Base-by-base conservation (phyloP, 768 basidiomycete genomes). In the Paxillus ammoniavirescens region DNA sequence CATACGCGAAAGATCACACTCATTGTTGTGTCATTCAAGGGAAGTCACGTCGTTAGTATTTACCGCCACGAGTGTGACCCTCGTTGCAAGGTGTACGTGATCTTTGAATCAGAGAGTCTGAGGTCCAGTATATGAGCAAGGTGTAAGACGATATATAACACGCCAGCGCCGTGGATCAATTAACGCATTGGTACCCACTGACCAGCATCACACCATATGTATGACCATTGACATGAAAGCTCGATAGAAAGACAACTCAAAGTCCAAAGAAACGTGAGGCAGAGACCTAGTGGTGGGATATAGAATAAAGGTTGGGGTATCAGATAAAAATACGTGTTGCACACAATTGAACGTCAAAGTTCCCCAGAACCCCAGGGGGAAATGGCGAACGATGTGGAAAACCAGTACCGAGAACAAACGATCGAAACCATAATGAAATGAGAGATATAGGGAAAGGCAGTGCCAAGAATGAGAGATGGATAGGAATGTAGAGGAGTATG, bases 271-370 rank as follows among this genome's bases (percentile, higher is more conserved):
- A 21, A 47, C 13, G 35, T 33, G 17, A 9, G 8, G 46, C 13
- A 12, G 41, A 50, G 31, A 51, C 31, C 31, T 35, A 40, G 43
- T 28, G 30, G 12, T 21, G 15, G 15, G 17, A 52, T 40, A 49
- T 48, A 49, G 37, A 56, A 50, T 52, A 53, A 35, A 57, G 55
- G 21, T 30, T 36, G 26, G 68, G 66, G 69, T 71, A 65, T 68
- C 59, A 41, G 30, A 57, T 58, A 56, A 60, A 58, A 61, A 59
- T 49, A 58, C 54, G 44, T 47, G 38, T 9, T 47, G 58, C 48
- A 53, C 45, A 65, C 42, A 56, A 52, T 6, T 26, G 26, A 26
- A 26, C 26, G 46, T 21, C 12, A 48, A 45, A n/a, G 3, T 23
- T 54, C 42, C 42, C 43, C 28, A 23, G 14, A 36, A 46, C 52